Conservation (phyloP, 306 rosid species). For the Lathyrus oleraceus region DNA sequence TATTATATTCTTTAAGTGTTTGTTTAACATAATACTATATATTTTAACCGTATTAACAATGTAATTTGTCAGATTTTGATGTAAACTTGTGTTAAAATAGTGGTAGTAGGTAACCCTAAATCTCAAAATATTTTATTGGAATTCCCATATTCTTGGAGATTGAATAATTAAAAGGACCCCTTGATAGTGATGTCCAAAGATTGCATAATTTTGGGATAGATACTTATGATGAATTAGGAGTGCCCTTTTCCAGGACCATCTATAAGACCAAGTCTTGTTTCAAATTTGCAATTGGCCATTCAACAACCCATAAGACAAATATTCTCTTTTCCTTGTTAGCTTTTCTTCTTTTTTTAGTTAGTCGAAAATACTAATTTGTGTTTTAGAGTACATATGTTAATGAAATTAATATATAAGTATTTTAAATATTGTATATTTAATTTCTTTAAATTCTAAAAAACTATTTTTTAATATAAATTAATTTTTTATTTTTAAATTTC, state of each 20-base stretch:
- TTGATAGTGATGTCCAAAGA: constrained; percentile 25
- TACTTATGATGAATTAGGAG: constrained; percentile 1
- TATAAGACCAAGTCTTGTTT: constrained; percentile 3
- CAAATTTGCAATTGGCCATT: constrained; percentile 22
- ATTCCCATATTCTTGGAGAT: not conserved
- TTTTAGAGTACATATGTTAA: too few species aligned
- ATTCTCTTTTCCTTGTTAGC: constrained; percentile 23
- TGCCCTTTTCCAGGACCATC: constrained; percentile 30
- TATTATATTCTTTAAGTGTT: too few species aligned
- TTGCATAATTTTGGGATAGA: constrained; percentile 18
- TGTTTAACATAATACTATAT: too few species aligned
- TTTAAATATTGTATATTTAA: too few species aligned
- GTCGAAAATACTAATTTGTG: too few species aligned
- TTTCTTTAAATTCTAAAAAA: too few species aligned
- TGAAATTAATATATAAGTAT: too few species aligned
- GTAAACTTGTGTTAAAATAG: not conserved
- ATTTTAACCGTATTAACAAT: too few species aligned
- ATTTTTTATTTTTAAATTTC: too few species aligned
- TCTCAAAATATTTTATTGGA: constrained; percentile 11
- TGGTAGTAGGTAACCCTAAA: not conserved
- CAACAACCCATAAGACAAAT: constrained; percentile 34
- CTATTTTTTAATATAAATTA: too few species aligned
- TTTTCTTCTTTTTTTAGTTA: not conserved
- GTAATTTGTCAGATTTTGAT: not conserved
- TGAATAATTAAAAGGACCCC: constrained; percentile 26